Percentiles rank a stretch among this genome's conserved stretches.
Evolutionary conservation across 331 rosid species (phyloP).

Genomic region (Dryas integrifolia): DNA sequence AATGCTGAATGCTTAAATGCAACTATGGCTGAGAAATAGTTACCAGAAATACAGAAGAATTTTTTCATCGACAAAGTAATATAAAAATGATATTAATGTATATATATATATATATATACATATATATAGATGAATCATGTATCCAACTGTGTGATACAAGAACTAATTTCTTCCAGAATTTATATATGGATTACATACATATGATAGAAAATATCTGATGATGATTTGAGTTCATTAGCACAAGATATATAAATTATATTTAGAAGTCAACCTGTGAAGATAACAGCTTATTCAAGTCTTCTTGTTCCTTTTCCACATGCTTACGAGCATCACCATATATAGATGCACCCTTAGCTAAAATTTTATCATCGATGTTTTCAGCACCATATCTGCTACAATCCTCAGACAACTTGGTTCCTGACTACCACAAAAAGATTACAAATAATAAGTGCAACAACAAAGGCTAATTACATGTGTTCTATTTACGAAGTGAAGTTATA

Average conservation of each 20-base stretch:
- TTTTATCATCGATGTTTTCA: constrained; percentile 64
- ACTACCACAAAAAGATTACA: constrained; percentile 47
- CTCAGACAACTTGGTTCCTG: constrained; percentile 95
- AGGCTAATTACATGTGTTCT: neutral
- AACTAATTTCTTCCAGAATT: constrained; percentile 1
- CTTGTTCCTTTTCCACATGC: constrained; percentile 97
- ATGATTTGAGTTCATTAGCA: neutral
- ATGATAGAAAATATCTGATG: neutral
- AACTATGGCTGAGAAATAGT: constrained; percentile 8
- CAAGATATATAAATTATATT: neutral
- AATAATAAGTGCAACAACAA: constrained; percentile 7
- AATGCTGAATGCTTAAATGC: neutral
- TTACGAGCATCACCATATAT: constrained; percentile 92
- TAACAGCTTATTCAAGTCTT: constrained; percentile 69
- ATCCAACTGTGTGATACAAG: neutral
- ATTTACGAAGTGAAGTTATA: constrained; percentile 10
- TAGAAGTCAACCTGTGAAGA: constrained; percentile 67
- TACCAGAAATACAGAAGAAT: neutral
- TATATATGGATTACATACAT: neutral
- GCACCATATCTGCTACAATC: constrained; percentile 97
- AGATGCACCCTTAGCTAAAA: constrained; percentile 88
- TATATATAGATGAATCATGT: constrained; percentile 1
- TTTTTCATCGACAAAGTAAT: neutral
- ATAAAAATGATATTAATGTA: neutral
- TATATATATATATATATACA: neutral